Conservation (phyloP, 176 grass and related monocot genomes). For the Aechmea fasciata region DNA sequence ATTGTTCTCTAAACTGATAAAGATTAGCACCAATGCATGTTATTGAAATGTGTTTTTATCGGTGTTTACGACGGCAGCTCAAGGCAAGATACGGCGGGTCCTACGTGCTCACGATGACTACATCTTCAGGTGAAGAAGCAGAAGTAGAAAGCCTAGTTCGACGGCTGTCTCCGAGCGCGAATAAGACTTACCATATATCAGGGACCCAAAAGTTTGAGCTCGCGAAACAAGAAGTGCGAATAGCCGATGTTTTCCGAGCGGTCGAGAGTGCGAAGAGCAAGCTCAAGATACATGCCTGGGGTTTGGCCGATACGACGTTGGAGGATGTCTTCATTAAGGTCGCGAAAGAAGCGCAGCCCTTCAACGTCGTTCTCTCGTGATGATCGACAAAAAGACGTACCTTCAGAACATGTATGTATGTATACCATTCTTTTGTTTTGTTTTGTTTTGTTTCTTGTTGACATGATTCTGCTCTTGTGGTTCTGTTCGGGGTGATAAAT, state of each 20-base stretch:
- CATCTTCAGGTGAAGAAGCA: conserved; percentile 38
- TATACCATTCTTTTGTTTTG: neutral
- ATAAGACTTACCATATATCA: conserved; percentile 50
- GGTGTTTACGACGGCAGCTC: conserved; percentile 22
- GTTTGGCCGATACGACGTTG: conserved; percentile 59
- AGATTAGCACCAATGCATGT: neutral
- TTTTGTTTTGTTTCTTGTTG: neutral
- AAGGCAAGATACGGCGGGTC: conserved; percentile 61
- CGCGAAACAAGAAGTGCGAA: conserved; percentile 36
- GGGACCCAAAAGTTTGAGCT: conserved; percentile 83
- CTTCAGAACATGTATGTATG: neutral
- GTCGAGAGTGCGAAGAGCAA: conserved; percentile 42
- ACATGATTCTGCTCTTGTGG: neutral
- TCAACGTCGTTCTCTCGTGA: conserved; percentile 44
- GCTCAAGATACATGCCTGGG: conserved; percentile 63
- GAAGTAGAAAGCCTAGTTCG: conserved; percentile 36
- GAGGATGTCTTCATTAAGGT: conserved; percentile 91
- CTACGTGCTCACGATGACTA: conserved; percentile 59
- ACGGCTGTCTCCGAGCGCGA: conserved; percentile 28
- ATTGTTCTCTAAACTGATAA: neutral
- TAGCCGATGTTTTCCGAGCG: conserved; percentile 43
- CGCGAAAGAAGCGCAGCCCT: conserved; percentile 55
- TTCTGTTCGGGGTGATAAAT: neutral
- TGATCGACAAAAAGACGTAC: conserved; percentile 7
- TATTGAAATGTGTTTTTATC: neutral